phyloP scores from a whole-genome alignment of 768 basidiomycete genomes.

The Suillus subaureus region DNA sequence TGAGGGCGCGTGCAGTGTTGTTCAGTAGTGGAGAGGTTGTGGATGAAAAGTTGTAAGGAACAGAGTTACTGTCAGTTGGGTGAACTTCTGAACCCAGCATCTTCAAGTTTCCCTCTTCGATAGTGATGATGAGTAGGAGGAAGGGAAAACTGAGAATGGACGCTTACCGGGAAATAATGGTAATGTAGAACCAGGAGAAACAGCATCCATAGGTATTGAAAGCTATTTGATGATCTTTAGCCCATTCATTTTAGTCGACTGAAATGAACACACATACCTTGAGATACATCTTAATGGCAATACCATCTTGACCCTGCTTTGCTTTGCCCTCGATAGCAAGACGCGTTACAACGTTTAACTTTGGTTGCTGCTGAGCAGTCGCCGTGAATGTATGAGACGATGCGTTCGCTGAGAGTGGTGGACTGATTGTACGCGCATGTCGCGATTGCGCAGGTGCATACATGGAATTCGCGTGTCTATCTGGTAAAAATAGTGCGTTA shows the following conservation, averaged over 20 bases:
- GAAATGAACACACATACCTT: constrained; percentile 59
- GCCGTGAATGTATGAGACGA: constrained; percentile 50
- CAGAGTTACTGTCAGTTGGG: constrained; percentile 69
- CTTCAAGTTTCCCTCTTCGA: constrained; percentile 77
- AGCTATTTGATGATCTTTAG: constrained; percentile 42
- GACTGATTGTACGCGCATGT: constrained; percentile 33
- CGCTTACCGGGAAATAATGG: constrained; percentile 71
- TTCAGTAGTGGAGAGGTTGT: constrained; percentile 62
- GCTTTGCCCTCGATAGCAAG: constrained; percentile 76
- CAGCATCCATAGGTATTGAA: constrained; percentile 64
- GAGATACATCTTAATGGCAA: constrained; percentile 72
- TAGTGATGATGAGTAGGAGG: constrained; percentile 5
- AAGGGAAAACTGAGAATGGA: background rate
- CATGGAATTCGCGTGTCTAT: constrained; percentile 12
- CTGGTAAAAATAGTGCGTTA: constrained; percentile 3
- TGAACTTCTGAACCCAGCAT: constrained; percentile 74
- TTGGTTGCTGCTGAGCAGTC: constrained; percentile 44
- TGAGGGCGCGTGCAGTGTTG: constrained; percentile 69
- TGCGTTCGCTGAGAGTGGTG: constrained; percentile 31
- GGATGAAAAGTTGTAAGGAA: constrained; percentile 76
- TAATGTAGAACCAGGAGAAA: constrained; percentile 67
- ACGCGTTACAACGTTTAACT: constrained; percentile 70
- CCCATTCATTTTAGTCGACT: background rate
- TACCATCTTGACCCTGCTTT: constrained; percentile 65
- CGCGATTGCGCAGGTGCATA: constrained; percentile 26